Evolutionary conservation across 352 stramenopile species (phyloP), one percentile per base, ranked within the genome.

Genomic region (Phytopythium delawarense): DNA sequence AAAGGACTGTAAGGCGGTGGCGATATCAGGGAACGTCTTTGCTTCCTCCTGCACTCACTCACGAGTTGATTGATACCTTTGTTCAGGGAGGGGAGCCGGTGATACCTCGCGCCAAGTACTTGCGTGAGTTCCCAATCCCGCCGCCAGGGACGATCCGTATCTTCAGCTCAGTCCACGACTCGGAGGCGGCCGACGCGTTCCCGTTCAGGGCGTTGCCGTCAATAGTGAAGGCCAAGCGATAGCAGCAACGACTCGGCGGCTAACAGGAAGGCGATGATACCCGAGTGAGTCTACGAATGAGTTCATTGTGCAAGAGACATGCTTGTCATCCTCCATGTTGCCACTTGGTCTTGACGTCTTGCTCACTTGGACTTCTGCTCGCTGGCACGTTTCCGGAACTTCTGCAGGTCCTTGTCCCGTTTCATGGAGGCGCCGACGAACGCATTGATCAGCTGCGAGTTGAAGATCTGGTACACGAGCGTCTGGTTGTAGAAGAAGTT

Each of bases 401-500:
- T 84, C 35, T 84, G 69, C 34, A 92, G 64, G 28, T 89, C 81
- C 65, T 94, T 95, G 74, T 95, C 86, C 32, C 84, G 80, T 44
- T 92, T 91, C 81, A 95, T 89, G 12, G 79, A 87, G 18, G 82
- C 84, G 12, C 75, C 74, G 12, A 95, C 76, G 40, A 95, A 95
- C 55, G 85, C 84, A 13, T 70, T 85, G 61, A 93, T 78, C 21
- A 92, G 65, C 61, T 91, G 82, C 1, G 81, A 87, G 64, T 81
- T 83, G 62, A 95, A 95, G 59, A 91, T 83, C 65, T 93, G 86
- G 60, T 91, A 95, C 53, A 95, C 82, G 49, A 95, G 70, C 39
- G 86, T 95, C 68, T 93, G 84, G 69, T 92, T 93, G 72, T 93
- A 95, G 59, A 91, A 95, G 65, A 95, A 95, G 61, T 95, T 95